A percentile compares a stretch with the other conserved stretches of the same genome.
These are phyloP conservation scores for Sarocladiaceae sp. DNA, from an alignment of 2,329 filamentous ascomycete species.

Conservation along the genomic window DNA sequence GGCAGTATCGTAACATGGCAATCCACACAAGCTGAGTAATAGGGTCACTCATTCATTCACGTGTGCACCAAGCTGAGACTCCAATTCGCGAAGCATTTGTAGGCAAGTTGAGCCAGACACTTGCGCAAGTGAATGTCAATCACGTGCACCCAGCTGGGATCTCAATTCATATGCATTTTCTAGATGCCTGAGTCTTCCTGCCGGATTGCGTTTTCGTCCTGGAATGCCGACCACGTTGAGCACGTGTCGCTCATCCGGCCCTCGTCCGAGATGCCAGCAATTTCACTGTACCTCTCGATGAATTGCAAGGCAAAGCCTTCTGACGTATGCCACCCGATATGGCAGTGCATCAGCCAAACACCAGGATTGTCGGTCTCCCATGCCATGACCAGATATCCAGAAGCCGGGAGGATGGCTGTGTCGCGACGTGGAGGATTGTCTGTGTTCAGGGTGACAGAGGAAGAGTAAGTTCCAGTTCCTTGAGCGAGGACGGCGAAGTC, in stretches of 20 bases:
- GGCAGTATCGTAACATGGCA: no score
- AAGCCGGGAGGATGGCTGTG: conserved; percentile 38
- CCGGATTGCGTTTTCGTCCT: conserved; percentile 11
- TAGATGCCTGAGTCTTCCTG: conserved; percentile 19
- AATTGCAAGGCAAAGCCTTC: conserved; percentile 20
- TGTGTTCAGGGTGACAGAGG: neutral
- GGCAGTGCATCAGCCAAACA: conserved; percentile 44
- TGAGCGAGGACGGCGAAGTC: conserved; percentile 21
- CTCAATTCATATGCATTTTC: no score
- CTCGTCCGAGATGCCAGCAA: conserved; percentile 12
- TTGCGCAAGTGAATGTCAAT: conserved; percentile 8
- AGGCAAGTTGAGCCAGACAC: no score
- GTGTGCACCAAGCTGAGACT: no score
- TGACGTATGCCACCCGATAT: conserved; percentile 33
- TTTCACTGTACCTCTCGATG: conserved; percentile 16
- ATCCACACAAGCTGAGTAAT: no score
- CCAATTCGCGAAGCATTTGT: no score
- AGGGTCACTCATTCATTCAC: no score
- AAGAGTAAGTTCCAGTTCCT: conserved; percentile 10
- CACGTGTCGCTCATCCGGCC: conserved; percentile 12
- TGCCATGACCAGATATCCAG: conserved; percentile 42
- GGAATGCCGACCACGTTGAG: conserved; percentile 13
- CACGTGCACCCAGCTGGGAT: no score
- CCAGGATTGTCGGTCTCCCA: conserved; percentile 45
- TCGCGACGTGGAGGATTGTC: conserved; percentile 46